Percentiles rank a stretch among this genome's conserved stretches.
These are phyloP conservation scores for Diaporthe sp. DNA, from an alignment of 2,329 filamentous ascomycete species.

Conservation along the genomic window DNA sequence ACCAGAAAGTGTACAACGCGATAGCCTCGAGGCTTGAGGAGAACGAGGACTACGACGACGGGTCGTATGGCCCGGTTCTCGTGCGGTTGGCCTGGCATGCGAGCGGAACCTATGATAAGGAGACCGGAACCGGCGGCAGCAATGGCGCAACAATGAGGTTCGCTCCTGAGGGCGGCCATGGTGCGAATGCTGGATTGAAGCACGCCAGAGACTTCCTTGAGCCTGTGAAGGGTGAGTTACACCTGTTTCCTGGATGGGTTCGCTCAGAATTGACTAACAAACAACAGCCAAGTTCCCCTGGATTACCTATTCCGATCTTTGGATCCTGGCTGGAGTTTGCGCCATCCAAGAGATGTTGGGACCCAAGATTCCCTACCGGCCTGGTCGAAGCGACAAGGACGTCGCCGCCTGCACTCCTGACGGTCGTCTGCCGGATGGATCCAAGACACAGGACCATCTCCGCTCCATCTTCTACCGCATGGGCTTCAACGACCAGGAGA, in stretches of 20 bases:
- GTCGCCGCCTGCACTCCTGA: conserved; percentile 89
- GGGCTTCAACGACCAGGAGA: conserved; percentile 98
- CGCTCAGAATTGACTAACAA: conserved; percentile 33
- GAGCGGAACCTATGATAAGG: conserved; percentile 90
- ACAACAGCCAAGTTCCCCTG: conserved; percentile 81
- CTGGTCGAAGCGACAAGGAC: conserved; percentile 85
- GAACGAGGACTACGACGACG: conserved; percentile 95
- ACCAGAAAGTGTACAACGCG: conserved; percentile 94
- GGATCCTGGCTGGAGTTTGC: conserved; percentile 87
- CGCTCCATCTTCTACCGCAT: conserved; percentile 95
- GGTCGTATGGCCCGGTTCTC: conserved; percentile 92
- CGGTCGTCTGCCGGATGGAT: conserved; percentile 79
- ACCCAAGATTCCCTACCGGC: conserved; percentile 86
- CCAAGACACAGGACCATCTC: conserved; percentile 83
- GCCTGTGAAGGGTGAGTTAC: conserved; percentile 79
- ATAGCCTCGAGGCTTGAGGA: conserved; percentile 84
- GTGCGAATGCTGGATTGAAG: conserved; percentile 91
- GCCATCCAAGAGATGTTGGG: conserved; percentile 97
- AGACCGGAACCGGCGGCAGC: conserved; percentile 89
- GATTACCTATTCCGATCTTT: conserved; percentile 97
- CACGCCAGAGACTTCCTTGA: conserved; percentile 92
- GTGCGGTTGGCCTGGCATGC: conserved; percentile 94
- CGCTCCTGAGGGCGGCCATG: conserved; percentile 86
- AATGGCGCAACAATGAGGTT: conserved; percentile 99
- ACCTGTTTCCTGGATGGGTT: background rate